phyloP scores from a whole-genome alignment of 2,329 filamentous ascomycete species.

The Trichoderma citrinoviride region DNA sequence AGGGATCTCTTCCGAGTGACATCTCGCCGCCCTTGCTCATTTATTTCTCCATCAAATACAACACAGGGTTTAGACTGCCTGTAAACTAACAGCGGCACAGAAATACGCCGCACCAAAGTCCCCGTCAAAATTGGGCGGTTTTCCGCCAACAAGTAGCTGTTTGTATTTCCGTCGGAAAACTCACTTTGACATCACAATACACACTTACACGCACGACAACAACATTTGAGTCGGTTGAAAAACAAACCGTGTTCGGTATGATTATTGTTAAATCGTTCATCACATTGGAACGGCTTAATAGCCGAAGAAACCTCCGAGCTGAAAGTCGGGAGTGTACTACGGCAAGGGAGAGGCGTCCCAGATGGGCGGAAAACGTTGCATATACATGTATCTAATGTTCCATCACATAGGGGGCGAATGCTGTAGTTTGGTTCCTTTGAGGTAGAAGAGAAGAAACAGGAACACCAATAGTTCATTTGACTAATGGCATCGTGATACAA shows the following conservation, averaged over 20 bases:
- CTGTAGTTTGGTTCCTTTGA: neutral
- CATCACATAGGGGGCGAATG: neutral
- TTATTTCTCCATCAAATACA: neutral
- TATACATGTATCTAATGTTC: neutral
- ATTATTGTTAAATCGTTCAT: neutral
- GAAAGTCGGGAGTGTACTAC: neutral
- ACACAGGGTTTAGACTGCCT: neutral
- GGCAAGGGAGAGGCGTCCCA: too few relatives aligned
- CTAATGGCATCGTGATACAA: neutral
- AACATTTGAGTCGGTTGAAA: neutral
- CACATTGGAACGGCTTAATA: neutral
- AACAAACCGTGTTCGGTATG: neutral
- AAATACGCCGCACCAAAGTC: neutral
- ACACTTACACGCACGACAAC: neutral
- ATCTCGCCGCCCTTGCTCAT: neutral
- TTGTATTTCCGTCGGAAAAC: constrained; percentile 17
- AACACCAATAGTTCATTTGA: neutral
- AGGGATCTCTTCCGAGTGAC: neutral
- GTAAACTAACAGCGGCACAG: neutral
- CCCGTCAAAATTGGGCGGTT: neutral
- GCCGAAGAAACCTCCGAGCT: constrained; percentile 2
- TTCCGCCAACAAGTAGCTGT: neutral
- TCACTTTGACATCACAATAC: neutral
- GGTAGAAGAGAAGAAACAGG: neutral
- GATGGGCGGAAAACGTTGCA: neutral